These are phyloP conservation scores for Botryotinia narcissicola DNA, from an alignment of 2,329 filamentous ascomycete species.

Conservation along the genomic window DNA sequence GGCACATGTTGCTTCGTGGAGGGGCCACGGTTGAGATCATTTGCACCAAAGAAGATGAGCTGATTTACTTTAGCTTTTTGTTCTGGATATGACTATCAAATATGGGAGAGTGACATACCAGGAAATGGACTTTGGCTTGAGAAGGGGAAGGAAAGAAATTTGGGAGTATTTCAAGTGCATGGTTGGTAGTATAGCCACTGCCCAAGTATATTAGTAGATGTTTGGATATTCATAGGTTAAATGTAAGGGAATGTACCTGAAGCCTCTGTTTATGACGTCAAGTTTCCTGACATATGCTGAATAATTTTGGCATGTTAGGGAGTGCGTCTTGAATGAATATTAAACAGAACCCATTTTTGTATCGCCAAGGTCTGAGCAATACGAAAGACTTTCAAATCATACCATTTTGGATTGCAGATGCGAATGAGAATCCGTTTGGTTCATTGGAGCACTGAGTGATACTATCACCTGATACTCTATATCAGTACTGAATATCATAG, in stretches of 20 bases:
- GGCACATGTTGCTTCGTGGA: constrained; percentile 69
- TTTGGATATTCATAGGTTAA: no score
- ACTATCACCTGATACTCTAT: constrained; percentile 28
- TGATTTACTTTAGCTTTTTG: constrained; percentile 1
- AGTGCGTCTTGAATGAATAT: not conserved
- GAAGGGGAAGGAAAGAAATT: constrained; percentile 28
- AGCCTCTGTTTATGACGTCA: constrained; percentile 32
- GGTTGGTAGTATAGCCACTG: constrained; percentile 32
- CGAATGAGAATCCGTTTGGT: constrained; percentile 30
- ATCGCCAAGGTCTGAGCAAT: not conserved
- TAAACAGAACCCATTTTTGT: not conserved
- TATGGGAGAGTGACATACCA: constrained; percentile 36
- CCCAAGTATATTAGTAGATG: not conserved
- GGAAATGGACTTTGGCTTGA: constrained; percentile 41
- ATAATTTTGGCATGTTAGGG: not conserved
- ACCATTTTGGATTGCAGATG: constrained; percentile 32
- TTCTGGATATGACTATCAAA: not conserved
- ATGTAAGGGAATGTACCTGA: not conserved
- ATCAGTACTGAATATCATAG: not conserved
- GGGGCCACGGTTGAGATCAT: constrained; percentile 70
- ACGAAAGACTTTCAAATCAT: not conserved
- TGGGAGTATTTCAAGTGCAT: constrained; percentile 26
- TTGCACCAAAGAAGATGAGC: constrained; percentile 77
- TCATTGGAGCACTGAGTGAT: constrained; percentile 31
- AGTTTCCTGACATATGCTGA: constrained; percentile 15